phyloP scores from a whole-genome alignment of 1,284 basidiomycete species.

The Marasmius tenuissimus region DNA sequence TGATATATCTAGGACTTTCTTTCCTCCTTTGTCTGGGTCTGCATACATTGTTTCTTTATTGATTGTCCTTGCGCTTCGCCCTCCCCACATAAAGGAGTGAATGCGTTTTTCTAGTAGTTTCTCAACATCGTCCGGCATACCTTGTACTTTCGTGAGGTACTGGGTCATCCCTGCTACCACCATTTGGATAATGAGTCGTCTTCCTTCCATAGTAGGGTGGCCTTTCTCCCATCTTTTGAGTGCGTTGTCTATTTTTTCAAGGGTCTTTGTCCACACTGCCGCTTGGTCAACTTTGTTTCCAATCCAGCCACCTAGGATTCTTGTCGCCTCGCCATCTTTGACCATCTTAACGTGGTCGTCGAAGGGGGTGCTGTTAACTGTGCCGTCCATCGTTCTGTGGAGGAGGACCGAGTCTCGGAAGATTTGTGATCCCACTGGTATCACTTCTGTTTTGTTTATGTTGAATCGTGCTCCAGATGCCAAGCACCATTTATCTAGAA shows the following conservation, averaged over 20 bases:
- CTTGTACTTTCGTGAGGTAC: conserved; percentile 20
- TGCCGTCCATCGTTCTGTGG: not conserved
- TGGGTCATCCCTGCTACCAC: conserved; percentile 16
- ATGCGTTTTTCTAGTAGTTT: conserved; percentile 6
- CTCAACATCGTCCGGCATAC: conserved; percentile 18
- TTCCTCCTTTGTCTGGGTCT: not conserved
- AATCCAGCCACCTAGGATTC: conserved; percentile 16
- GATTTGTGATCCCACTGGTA: not conserved
- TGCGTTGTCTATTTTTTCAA: conserved; percentile 14
- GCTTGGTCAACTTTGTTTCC: conserved; percentile 15
- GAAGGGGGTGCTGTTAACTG: not conserved
- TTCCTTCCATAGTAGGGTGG: conserved; percentile 16
- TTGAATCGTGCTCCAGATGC: not conserved
- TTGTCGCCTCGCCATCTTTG: conserved; percentile 4
- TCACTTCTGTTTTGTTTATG: not conserved
- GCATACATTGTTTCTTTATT: not conserved
- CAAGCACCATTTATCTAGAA: not conserved
- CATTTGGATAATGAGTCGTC: conserved; percentile 14
- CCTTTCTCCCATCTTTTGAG: conserved; percentile 10
- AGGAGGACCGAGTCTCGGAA: not conserved
- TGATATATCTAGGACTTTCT: conserved; percentile 1
- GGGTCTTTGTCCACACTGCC: conserved; percentile 10
- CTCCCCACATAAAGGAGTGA: conserved; percentile 12
- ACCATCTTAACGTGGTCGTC: not conserved
- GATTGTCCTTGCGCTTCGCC: not conserved